These are phyloP conservation scores for Teratosphaeria nubilosa DNA, from an alignment of 2,329 filamentous ascomycete genomes.

Conservation along the genomic window DNA sequence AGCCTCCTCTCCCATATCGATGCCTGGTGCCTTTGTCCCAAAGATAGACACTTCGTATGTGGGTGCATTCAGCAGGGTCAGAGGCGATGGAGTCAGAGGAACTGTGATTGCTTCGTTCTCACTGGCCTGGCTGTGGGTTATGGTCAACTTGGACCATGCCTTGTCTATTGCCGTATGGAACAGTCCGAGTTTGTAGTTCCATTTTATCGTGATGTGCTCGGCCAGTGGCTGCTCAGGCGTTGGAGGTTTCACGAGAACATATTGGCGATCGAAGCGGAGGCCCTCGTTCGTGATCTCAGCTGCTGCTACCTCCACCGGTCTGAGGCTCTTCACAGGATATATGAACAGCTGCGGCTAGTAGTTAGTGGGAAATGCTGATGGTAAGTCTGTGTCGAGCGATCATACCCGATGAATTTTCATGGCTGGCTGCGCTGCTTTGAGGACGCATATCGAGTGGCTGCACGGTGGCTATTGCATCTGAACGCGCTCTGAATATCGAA, in stretches of 20 bases:
- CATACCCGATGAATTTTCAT: slow-evolving; percentile 26
- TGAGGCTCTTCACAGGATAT: slow-evolving; percentile 24
- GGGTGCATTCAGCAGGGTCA: slow-evolving; percentile 19
- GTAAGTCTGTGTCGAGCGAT: neutral
- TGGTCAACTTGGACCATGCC: slow-evolving; percentile 26
- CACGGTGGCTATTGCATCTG: neutral
- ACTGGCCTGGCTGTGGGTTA: slow-evolving; percentile 21
- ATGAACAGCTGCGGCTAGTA: slow-evolving; percentile 20
- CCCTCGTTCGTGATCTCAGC: slow-evolving; percentile 27
- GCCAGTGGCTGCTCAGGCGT: slow-evolving; percentile 18
- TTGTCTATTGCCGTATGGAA: slow-evolving; percentile 25
- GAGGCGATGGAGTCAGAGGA: slow-evolving; percentile 22
- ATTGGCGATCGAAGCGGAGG: slow-evolving; percentile 25
- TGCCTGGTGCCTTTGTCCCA: slow-evolving; percentile 23
- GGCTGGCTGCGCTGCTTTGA: neutral
- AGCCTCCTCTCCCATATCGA: slow-evolving; percentile 25
- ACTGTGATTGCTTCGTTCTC: slow-evolving; percentile 18
- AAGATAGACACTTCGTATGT: slow-evolving; percentile 24
- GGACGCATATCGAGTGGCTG: neutral
- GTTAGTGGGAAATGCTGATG: neutral
- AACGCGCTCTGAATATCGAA: neutral
- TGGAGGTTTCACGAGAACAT: slow-evolving; percentile 25
- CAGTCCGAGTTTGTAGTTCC: slow-evolving; percentile 23
- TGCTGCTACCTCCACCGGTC: slow-evolving; percentile 23
- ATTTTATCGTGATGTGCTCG: slow-evolving; percentile 27